Evolutionary conservation across 2,329 filamentous ascomycete species (phyloP).

Genomic region (Eurotiales sp.): DNA sequence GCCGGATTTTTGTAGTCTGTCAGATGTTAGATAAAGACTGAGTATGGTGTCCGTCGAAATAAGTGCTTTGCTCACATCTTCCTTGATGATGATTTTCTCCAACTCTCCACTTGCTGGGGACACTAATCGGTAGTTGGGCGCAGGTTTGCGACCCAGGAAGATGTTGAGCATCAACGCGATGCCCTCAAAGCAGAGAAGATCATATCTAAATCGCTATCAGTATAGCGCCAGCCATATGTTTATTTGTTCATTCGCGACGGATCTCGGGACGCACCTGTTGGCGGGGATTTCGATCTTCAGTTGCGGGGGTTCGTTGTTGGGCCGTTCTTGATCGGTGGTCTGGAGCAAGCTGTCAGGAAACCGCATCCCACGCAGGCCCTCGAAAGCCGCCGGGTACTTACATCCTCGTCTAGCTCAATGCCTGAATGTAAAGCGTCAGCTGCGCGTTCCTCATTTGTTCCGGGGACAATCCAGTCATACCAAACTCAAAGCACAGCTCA

Average conservation of each 20-base stretch:
- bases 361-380: conserved; percentile 7
- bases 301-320: conserved; percentile 81
- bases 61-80: conserved; percentile 48
- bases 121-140: conserved; percentile 76
- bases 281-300: conserved; percentile 98
- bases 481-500: conserved; percentile 96
- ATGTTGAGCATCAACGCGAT: conserved; percentile 95
- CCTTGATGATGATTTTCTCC: conserved; percentile 74
- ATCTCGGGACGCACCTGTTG: conserved; percentile 65
- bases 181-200: conserved; percentile 96
- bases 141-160: conserved; percentile 71
- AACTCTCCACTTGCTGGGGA: conserved; percentile 69
- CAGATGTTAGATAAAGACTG: conserved; percentile 1
- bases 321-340: conserved; percentile 71
- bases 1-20: conserved; percentile 72
- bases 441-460: conserved; percentile 19
- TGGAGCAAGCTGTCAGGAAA: conserved; percentile 20
- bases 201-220: conserved; percentile 50
- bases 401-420: conserved; percentile 95
- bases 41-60: conserved; percentile 4
- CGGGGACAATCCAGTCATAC: conserved; percentile 39
- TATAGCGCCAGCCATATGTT: conserved; percentile 13
- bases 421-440: conserved; percentile 41
- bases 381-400: conserved; percentile 25
- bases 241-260: no score